Evolutionary conservation across 441 rosid genomes (phyloP), one percentile per base, ranked within the genome.

Genomic region (Gossypium trilobum): DNA sequence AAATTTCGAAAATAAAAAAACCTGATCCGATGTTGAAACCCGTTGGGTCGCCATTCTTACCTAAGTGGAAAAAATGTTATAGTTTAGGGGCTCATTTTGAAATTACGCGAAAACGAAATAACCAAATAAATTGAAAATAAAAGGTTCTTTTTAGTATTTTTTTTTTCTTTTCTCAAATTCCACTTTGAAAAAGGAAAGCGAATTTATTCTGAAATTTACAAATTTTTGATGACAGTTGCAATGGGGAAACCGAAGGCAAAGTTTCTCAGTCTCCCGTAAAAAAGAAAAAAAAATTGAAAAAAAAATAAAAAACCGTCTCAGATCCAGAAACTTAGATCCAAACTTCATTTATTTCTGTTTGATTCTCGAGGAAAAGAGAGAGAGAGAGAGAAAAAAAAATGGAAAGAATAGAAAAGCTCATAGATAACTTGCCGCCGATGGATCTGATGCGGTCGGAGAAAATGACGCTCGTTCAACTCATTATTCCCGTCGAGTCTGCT

Each of bases 401-500:
- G 75, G 71, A 74, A 72, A 76, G 59, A 58, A 82, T 90, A 86
- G 91, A 89, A 54, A 70, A 67, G 78, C 86, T 86, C 81, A 56
- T 95, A 13, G 95, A 92, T 31, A 82, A 84, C 70, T 72, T 92
- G 76, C 96, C 95, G 60, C 51, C 93, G 33, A 95, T 95, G 98
- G 98, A 93, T 91, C 95, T 91, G 91, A 88, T 91, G 97, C 91
- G 97, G 19, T 95, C 98, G 54, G 98, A 91, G 90, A 89, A 87
- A 88, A 95, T 95, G 97, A 82, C 88, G 44, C 87, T 88, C 29
- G 98, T 91, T 4, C 97, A 93, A 85, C 93, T 95, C 73, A 95
- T 95, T 82, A 90, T 95, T 70, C 99, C 99, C 19, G 88, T 81
- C 57, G 99, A 93, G 82, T 86, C 97, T 39, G 91, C 99, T 79